Percentiles rank a stretch among this genome's conserved stretches.
Conservation (phyloP, 2,329 filamentous ascomycete genomes). For the Sclerotinia borealis region DNA sequence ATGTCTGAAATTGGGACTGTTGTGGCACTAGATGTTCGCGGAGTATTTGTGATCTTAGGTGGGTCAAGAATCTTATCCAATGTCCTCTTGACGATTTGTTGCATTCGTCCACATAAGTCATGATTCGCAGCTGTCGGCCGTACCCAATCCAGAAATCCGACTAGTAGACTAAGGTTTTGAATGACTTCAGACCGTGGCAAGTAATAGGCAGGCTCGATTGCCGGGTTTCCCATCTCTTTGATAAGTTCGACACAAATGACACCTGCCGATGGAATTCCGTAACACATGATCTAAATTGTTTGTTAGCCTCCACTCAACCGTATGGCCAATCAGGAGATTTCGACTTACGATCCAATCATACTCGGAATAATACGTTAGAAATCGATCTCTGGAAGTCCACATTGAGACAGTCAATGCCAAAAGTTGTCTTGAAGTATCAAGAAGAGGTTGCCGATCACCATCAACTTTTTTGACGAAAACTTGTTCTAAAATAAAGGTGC, state of each 20-base stretch:
- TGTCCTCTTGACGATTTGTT: conserved; percentile 43
- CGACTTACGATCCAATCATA: conserved; percentile 40
- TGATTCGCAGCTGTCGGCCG: conserved; percentile 42
- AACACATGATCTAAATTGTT: conserved; percentile 35
- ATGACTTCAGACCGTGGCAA: conserved; percentile 44
- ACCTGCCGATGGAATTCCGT: conserved; percentile 43
- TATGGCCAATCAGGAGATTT: too few species aligned
- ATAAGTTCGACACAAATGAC: conserved; percentile 48
- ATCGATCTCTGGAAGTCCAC: conserved; percentile 44
- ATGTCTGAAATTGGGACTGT: background rate
- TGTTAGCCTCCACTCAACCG: background rate
- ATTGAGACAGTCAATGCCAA: conserved; percentile 41
- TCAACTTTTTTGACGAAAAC: conserved; percentile 43
- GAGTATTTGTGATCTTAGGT: background rate
- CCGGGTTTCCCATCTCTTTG: conserved; percentile 35
- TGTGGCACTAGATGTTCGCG: background rate
- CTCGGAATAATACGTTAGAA: conserved; percentile 37
- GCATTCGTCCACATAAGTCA: conserved; percentile 42
- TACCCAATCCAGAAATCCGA: conserved; percentile 48
- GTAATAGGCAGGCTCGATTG: conserved; percentile 29
- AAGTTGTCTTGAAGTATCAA: conserved; percentile 41
- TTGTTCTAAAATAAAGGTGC: conserved; percentile 52
- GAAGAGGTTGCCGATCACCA: conserved; percentile 37
- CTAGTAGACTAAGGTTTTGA: conserved; percentile 45
- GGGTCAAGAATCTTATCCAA: conserved; percentile 40